Evolutionary conservation across 345 rosid genomes (phyloP), one percentile per base, ranked within the genome.

Genomic region (Heritiera fomes): DNA sequence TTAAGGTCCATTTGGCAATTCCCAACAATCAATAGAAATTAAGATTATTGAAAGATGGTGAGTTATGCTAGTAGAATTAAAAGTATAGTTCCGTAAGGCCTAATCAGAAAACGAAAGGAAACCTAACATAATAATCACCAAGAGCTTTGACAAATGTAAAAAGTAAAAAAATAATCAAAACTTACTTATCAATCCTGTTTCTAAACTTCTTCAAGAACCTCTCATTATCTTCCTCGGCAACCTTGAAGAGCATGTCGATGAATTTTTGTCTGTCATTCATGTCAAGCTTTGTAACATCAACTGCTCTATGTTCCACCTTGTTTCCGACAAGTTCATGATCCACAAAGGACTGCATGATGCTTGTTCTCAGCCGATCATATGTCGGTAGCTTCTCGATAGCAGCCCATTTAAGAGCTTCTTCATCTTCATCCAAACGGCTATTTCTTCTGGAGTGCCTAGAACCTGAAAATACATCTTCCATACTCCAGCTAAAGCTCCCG

Each of bases 371-470:
- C 34, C 98, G 87, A 72, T 85, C 91, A 79, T 91, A 95, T 0
- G 98, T 95, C 5, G 98, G 98, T 45, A 95, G 75, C 60, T 87
- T 92, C 88, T 95, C 98, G 52, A 95, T 92, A 41, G 98, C 98
- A 6, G 98, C 98, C 98, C 98, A 95, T 86, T 87, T 95, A 6
- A 95, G 89, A 23, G 98, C 97, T 78, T 95, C 98, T 82, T 95
- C 97, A 41, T 95, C 98, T 65, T 90, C 97, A 50, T 87, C 90
- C 3, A 81, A 82, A 2, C 82, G 82, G 61, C 86, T 86, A 60
- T 85, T 87, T 47, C 92, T 80, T 72, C 93, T 83, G 1, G 95
- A 88, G 1, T 85, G 75, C 45, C 81, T 76, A 18, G 88, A 87
- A 13, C 83, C 77, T 8, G 87, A 80, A 79, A 91, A 89, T 8